Evolutionary conservation across 805 yeast species (phyloP), one percentile per base, ranked within the genome.

Genomic region (Myxozyma kluyveri): DNA sequence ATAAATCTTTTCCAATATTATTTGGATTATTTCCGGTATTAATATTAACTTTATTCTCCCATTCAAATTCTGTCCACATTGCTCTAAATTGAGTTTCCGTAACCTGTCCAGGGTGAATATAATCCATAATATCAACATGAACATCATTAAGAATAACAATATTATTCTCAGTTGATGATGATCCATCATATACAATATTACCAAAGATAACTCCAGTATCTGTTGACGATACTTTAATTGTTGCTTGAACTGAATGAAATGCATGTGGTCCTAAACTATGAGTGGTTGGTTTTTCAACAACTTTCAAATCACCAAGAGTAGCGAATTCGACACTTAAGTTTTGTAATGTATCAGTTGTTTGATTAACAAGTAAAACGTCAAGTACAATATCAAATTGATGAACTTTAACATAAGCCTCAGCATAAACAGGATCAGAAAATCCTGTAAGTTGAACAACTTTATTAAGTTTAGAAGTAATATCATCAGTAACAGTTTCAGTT

Each of bases 1-100:
- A 72, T 29, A 78, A 69, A 58, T 83, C 74, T 48, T 75, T 77
- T 1, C 95, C 81, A 6, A 21, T 19, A 9, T 17, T 21, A 19
- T 6, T 36, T 19, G 14, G 22, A 29, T 24, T 40, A 9, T 9
- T 14, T 9, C 33, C 33, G 14, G 33, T 29, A 33, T 65, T 55
- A 67, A 93, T 86, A 54, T 90, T 86, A 62, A 93, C 90, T 75
- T 93, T 93, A 75, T 93, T 93, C 72, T 93, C 99, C 99, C 99
- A 93, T 73, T 93, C 99, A 67, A 95, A 93, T 69, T 90, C 97
- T 68, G 89, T 88, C 99, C 99, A 93, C 98, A 90, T 91, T 64
- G 83, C 80, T 66, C 99, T 86, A 86, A 93, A 93, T 61, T 81
- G 85, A 41, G 83, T 81, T 71, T 91, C 98, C 14, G 89, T 74